Evolutionary conservation across 306 rosid genomes (phyloP).

Genomic region (Canavalia ensiformis): DNA sequence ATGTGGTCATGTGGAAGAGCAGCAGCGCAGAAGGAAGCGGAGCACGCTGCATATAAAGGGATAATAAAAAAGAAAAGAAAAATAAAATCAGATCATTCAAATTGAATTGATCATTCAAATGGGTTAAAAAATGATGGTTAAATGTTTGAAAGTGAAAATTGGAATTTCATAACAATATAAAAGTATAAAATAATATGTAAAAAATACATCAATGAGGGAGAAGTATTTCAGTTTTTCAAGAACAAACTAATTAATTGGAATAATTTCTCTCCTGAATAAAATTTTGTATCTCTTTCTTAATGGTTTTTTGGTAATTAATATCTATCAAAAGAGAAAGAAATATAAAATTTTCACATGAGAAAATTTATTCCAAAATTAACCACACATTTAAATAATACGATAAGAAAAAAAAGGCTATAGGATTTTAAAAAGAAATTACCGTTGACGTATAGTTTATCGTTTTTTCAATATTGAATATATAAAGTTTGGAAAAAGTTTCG

Average conservation of each 20-base stretch:
- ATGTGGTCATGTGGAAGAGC: conserved; percentile 31
- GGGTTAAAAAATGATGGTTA: no score
- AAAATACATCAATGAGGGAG: neutral
- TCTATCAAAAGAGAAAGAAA: no score
- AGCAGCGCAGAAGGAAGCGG: neutral
- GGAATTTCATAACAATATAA: no score
- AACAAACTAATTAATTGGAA: neutral
- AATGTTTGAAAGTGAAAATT: no score
- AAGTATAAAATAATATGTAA: no score
- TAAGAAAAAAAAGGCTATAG: neutral
- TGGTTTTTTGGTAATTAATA: no score
- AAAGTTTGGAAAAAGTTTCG: neutral
- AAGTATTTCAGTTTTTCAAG: neutral
- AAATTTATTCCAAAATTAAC: neutral
- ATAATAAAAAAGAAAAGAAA: neutral
- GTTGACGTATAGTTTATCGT: neutral
- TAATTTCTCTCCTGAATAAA: neutral
- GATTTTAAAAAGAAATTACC: neutral
- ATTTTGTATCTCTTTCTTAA: neutral
- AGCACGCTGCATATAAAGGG: neutral
- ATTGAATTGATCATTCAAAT: neutral
- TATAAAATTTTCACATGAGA: neutral
- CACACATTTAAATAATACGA: neutral
- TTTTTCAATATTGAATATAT: neutral
- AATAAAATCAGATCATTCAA: no score